Base-by-base conservation (phyloP, 2,329 filamentous ascomycete species). In the Fusarium sterilihyphosum region DNA sequence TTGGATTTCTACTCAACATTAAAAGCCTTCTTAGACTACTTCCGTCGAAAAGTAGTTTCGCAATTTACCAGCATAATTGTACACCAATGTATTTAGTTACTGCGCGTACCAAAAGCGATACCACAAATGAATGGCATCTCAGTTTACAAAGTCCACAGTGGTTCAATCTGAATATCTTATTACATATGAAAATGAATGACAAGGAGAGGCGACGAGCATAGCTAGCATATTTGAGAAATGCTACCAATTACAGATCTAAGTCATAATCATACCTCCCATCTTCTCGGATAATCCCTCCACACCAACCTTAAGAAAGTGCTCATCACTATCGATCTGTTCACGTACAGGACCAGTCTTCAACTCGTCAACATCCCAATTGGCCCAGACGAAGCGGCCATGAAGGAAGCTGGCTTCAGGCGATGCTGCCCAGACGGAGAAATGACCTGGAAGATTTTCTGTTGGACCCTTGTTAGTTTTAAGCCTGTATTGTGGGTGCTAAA, bases 401-500 rank as follows among this genome's bases (percentile, higher is more conserved):
- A 63, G 41, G 3, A 63, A 63, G 0, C 22, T 16, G 3, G 52
- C 61, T 35, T 59, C 33, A 3, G 33, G 8, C 1, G 17, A 26
- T 14, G 61, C 53, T 5, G 26, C 53, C 61, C 61, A 63, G 5
- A 63, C 53, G 1, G 61, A 57, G 7, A 63, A 60, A 5, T 56
- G 24, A 2, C 59, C 59, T 1, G 59, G 59, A 0, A 61, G 59
- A 4, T 57, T 41, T 24, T 61, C 59, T 63, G 5, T 31, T 10
- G 3, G 4, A 7, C 14, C 8, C 0, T 10, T 12, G 5, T 41
- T 17, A 41, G 26, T 31, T 38, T 5, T 18, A 40, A 4, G 6
- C 20, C 3, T 9, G 0, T 1, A 8, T 17, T 14, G 5, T 3
- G 4, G 11, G 6, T n/a, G 6, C 3, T 16, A 18, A 7, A 11